phyloP scores from a whole-genome alignment of 2,329 filamentous ascomycete species.

The Akanthomyces uredinophilus region DNA sequence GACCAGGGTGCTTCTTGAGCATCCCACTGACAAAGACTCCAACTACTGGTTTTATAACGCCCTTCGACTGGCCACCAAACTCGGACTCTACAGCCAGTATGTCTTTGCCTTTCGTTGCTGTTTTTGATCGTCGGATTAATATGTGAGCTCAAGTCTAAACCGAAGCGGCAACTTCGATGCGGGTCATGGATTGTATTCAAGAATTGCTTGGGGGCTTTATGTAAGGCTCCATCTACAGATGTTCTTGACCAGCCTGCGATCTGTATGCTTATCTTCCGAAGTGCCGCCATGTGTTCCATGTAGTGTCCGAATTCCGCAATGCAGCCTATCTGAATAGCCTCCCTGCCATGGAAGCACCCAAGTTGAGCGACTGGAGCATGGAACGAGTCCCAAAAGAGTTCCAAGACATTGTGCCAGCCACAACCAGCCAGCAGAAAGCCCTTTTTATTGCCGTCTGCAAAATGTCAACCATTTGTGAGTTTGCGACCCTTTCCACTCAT shows the following conservation, averaged over 20 bases:
- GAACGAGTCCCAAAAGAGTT: background rate
- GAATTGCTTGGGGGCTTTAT: slow-evolving; percentile 6
- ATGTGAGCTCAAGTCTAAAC: background rate
- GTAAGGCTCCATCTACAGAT: background rate
- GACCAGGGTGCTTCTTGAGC: background rate
- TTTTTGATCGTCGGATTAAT: background rate
- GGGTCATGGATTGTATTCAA: background rate
- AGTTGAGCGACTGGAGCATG: background rate
- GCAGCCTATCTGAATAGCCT: background rate
- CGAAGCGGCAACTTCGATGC: background rate
- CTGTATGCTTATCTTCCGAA: background rate
- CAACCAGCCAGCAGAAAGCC: background rate
- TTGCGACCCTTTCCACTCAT: background rate
- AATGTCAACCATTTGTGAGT: background rate
- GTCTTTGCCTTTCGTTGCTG: background rate
- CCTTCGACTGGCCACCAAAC: slow-evolving; percentile 1
- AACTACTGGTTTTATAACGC: slow-evolving; percentile 12
- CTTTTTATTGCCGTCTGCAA: background rate
- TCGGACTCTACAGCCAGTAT: slow-evolving; percentile 8
- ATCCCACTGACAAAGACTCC: background rate
- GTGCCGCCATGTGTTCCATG: background rate
- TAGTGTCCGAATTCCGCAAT: slow-evolving; percentile 6
- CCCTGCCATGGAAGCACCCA: background rate
- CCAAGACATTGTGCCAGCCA: background rate
- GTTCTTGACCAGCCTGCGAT: background rate